phyloP scores from a whole-genome alignment of 768 basidiomycete species.

The Rickenella mellea region DNA sequence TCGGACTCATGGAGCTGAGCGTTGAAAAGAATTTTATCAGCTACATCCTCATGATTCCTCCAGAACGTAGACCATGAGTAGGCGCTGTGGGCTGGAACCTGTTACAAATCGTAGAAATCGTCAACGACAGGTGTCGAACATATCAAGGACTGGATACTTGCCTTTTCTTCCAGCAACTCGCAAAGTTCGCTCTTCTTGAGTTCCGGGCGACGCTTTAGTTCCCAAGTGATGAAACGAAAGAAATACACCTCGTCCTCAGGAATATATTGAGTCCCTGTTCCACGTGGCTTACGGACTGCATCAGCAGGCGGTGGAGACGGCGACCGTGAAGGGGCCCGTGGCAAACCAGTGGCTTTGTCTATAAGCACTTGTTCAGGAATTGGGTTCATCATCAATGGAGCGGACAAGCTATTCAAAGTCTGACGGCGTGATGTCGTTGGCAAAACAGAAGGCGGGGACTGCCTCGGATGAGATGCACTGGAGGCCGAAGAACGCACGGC shows the following conservation, averaged over 20 bases:
- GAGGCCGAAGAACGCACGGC: too few relatives aligned
- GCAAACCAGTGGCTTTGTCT: slow-evolving; percentile 50
- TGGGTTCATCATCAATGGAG: slow-evolving; percentile 22
- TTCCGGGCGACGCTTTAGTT: slow-evolving; percentile 41
- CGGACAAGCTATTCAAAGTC: slow-evolving; percentile 56
- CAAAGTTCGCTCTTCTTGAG: slow-evolving; percentile 47
- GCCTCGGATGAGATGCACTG: too few relatives aligned
- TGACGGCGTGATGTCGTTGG: slow-evolving; percentile 26
- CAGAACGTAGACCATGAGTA: slow-evolving; percentile 62
- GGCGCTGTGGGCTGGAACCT: slow-evolving; percentile 62
- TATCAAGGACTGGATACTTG: slow-evolving; percentile 12
- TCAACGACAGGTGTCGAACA: slow-evolving; percentile 1
- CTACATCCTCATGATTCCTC: slow-evolving; percentile 54
- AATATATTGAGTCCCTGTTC: slow-evolving; percentile 43
- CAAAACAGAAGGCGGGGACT: background rate
- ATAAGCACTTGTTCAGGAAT: slow-evolving; percentile 46
- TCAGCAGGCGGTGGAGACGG: slow-evolving; percentile 45
- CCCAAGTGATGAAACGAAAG: slow-evolving; percentile 56
- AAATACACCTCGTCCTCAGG: slow-evolving; percentile 61
- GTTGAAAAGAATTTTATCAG: slow-evolving; percentile 42
- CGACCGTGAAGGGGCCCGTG: slow-evolving; percentile 57
- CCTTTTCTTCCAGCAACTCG: slow-evolving; percentile 48
- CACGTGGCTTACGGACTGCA: slow-evolving; percentile 28
- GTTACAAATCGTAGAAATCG: slow-evolving; percentile 3
- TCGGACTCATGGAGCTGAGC: background rate